Evolutionary conservation across 148 eudicot species (phyloP), one percentile per base, ranked within the genome.

Genomic region (Chenopodium berlandieri): DNA sequence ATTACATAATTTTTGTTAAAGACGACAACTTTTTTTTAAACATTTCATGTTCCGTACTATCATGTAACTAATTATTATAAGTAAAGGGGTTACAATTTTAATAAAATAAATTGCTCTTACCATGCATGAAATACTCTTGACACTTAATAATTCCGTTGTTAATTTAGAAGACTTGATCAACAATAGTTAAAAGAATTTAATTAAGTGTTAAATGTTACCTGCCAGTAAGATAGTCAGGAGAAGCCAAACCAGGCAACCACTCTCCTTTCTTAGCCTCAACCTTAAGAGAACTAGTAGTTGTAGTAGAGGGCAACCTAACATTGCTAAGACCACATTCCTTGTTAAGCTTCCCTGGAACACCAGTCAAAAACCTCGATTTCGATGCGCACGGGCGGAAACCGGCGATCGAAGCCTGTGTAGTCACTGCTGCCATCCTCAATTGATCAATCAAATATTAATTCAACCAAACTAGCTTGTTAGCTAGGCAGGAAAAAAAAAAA

Each of bases 251-350:
- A 9, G 99, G 99, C 32, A 97, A 85, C 99, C 99, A 97, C 83
- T 97, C 91, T 2, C 99, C 99, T 85, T 97, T 92, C 92, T 95
- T 97, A 66, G 99, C 98, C 80, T 91, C 89, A 78, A 94, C 94
- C 79, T 89, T 97, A 68, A 97, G 82, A 25, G 95, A 87, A 56
- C 7, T 75, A 13, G 80, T 75, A 0, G 95, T 83, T 0, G 86
- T 80, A 52, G 89, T 69, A 3, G 86, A 27, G 0, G 91, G 69
- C 16, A 84, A 69, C 78, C 78, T 90, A 65, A 87, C 56, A 52
- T 14, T 40, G 44, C 78, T 89, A 65, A 50, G 52, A 1, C 92
- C 86, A 8, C 90, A 75, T 69, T 86, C 88, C 80, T 89, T 81
- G 86, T 89, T 89, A 44, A 94, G 81, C 80, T 88, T 94, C 60